phyloP scores from a whole-genome alignment of 495 filamentous ascomycete species.

The Podospora didyma region DNA sequence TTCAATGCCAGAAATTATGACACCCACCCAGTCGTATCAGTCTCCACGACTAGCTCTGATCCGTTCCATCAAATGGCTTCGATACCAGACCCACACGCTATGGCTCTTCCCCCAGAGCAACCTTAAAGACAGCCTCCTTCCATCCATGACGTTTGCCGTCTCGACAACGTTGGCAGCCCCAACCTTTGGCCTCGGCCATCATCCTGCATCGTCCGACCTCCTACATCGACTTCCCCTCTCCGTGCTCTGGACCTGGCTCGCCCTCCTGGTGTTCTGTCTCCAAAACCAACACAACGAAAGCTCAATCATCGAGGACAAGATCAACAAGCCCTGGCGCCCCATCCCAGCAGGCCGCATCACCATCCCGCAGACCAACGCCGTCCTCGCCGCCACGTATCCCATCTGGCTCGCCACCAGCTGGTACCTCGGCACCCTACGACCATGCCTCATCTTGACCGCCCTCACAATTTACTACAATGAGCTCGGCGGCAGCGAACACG shows the following conservation, averaged over 20 bases:
- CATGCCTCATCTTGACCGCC: constrained; percentile 32
- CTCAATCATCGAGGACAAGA: constrained; percentile 45
- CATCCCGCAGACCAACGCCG: constrained; percentile 21
- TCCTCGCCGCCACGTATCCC: constrained; percentile 27
- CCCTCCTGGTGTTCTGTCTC: constrained; percentile 41
- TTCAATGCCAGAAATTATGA: no score
- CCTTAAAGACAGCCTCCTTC: constrained; percentile 13
- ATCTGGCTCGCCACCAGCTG: constrained; percentile 26
- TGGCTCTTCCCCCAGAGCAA: constrained; percentile 33
- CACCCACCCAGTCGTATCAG: no score
- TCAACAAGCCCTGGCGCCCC: constrained; percentile 60
- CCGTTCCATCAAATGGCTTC: neutral
- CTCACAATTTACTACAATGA: constrained; percentile 55
- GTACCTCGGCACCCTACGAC: constrained; percentile 31
- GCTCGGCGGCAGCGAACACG: constrained; percentile 41
- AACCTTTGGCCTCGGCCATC: neutral
- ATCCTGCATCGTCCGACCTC: neutral
- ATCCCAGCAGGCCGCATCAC: constrained; percentile 42
- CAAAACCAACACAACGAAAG: constrained; percentile 46
- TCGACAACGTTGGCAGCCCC: constrained; percentile 1
- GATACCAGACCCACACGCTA: constrained; percentile 13
- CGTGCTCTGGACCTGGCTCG: constrained; percentile 27
- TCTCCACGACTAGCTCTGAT: no score
- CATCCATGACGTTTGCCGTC: neutral
- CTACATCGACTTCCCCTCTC: constrained; percentile 18